Evolutionary conservation across 805 yeast species (phyloP), one percentile per base, ranked within the genome.

Genomic region (Candida peoriensis): DNA sequence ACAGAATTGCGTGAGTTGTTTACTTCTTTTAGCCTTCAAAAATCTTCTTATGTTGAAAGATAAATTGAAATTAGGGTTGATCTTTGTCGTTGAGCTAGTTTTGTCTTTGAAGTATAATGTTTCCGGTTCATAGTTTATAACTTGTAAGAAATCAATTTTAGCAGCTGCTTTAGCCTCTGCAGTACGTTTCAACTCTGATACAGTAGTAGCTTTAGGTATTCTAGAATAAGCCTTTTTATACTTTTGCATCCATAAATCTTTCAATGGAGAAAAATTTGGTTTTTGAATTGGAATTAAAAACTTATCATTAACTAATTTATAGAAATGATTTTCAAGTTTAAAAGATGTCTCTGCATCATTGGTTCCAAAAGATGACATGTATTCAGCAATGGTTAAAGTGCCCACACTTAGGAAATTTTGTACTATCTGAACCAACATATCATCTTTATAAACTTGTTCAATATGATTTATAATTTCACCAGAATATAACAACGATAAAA

Each of bases 381-480:
- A 77, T 42, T 81, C 86, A 3, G 62, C 57, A 2, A 75, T 61
- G 5, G 76, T 69, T 36, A 87, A 54, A 47, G 78, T 78, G 0
- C 96, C 96, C 35, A 75, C 61, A 5, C 76, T 69, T n/a, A 85
- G 54, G 28, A 87, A 61, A 48, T 81, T 82, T 48, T 81, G 87
- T 10, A 84, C 64, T 16, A 84, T 71, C 34, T 76, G 76, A 2
- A 83, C 78, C 23, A 59, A 60, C 16, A 60, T 62, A 12, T 74
- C 62, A 19, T 58, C 62, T 14, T 48, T 24, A 39, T 68, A 72
- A 6, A 46, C 39, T n/a, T 58, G 54, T 37, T 72, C 68, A 30
- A 81, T 66, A 39, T 66, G 66, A 32, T 70, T 57, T 21, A 87
- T 66, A 40, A 88, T 76, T 35, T 82, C 84, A 28, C 95, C 97